A percentile compares a stretch with the other conserved stretches of the same genome.
phyloP scores from a whole-genome alignment of 345 rosid species.

The Melastoma malabathricum region DNA sequence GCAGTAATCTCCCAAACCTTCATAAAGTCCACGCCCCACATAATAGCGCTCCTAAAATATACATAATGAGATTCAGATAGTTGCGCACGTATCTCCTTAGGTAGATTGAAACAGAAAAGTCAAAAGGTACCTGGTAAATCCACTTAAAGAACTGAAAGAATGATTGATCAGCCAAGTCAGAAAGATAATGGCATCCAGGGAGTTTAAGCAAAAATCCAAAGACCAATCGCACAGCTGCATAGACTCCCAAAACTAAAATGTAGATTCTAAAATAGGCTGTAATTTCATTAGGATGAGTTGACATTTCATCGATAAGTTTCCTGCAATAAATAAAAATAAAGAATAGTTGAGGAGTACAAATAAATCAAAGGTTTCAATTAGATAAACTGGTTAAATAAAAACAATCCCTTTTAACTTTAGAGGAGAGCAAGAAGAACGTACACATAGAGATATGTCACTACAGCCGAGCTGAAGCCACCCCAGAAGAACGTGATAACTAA shows the following conservation, averaged over 20 bases:
- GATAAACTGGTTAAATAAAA: conserved; percentile 1
- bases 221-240: conserved; percentile 65
- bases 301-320: conserved; percentile 59
- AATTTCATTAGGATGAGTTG: not conserved
- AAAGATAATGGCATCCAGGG: conserved; percentile 75
- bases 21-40: conserved; percentile 96
- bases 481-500: conserved; percentile 78
- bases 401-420: conserved; percentile 1
- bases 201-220: conserved; percentile 55
- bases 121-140: conserved; percentile 71
- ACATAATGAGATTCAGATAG: conserved; percentile 6
- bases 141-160: conserved; percentile 98
- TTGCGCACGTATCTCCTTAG: not conserved
- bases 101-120: not conserved
- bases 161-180: conserved; percentile 82
- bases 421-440: conserved; percentile 22
- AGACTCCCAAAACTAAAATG: conserved; percentile 72
- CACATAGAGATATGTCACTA: conserved; percentile 65
- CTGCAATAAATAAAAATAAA: conserved; percentile 28
- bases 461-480: conserved; percentile 61
- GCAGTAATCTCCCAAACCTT: conserved; percentile 72
- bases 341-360: not conserved
- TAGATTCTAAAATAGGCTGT: conserved; percentile 75
- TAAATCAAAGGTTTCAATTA: not conserved
- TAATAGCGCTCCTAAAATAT: conserved; percentile 78